Evolutionary conservation across 257 asterid species (phyloP).

Genomic region (Paraleonurus japonicus): DNA sequence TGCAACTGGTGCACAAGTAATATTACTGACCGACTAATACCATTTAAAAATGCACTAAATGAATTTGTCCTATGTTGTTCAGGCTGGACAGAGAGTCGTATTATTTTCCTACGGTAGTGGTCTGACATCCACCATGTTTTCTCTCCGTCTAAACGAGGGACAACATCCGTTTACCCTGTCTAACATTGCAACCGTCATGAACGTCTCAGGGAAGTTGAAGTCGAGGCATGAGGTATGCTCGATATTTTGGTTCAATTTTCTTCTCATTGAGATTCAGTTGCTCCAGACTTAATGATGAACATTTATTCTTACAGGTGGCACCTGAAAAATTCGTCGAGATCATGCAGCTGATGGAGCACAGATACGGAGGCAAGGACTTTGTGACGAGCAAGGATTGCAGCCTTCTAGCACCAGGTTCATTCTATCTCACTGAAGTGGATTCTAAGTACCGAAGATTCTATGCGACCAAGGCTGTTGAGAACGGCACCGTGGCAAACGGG

Average conservation of each 20-base stretch:
- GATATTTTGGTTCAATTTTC: neutral
- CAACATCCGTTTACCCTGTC: slow-evolving; percentile 84
- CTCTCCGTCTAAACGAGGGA: slow-evolving; percentile 71
- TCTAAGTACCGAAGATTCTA: slow-evolving; percentile 89
- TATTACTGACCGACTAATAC: too few species aligned
- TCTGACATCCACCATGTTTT: slow-evolving; percentile 82
- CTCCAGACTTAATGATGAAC: neutral
- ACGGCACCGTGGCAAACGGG: slow-evolving; percentile 61
- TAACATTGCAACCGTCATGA: slow-evolving; percentile 72
- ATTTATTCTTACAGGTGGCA: slow-evolving; percentile 48
- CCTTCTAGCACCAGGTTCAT: slow-evolving; percentile 81
- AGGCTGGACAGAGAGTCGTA: slow-evolving; percentile 91
- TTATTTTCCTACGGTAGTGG: slow-evolving; percentile 97
- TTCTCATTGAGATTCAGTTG: neutral
- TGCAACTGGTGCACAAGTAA: too few species aligned
- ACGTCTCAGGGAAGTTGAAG: slow-evolving; percentile 73
- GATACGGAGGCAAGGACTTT: slow-evolving; percentile 87
- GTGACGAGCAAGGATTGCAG: slow-evolving; percentile 79
- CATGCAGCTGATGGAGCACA: slow-evolving; percentile 94
- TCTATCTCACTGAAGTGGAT: slow-evolving; percentile 91
- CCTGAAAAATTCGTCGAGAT: slow-evolving; percentile 84
- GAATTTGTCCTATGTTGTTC: slow-evolving; percentile 16
- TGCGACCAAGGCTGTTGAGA: slow-evolving; percentile 57
- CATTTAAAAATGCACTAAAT: neutral
- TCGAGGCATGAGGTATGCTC: slow-evolving; percentile 77